These are phyloP conservation scores for Apiotrichum akiyoshidainum DNA, from an alignment of 1,284 basidiomycete genomes.

Conservation along the genomic window DNA sequence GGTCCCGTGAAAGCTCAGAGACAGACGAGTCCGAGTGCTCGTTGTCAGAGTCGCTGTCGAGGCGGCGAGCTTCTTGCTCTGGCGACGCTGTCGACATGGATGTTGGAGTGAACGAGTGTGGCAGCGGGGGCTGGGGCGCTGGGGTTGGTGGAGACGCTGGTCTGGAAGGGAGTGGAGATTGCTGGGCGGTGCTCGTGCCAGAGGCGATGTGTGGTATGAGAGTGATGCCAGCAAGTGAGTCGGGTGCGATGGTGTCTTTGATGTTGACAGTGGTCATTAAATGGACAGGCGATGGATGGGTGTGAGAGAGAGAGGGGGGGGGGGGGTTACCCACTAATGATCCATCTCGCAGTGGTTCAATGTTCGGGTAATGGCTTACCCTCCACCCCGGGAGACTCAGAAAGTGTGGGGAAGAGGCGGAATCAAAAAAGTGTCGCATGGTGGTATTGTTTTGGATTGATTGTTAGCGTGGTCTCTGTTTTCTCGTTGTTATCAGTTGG, in stretches of 20 bases:
- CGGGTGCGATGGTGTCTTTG: neutral
- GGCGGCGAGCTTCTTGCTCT: neutral
- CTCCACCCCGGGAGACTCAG: neutral
- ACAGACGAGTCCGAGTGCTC: neutral
- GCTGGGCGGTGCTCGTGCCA: neutral
- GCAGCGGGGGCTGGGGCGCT: neutral
- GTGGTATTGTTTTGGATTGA: neutral
- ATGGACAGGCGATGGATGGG: neutral
- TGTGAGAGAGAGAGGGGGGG: neutral
- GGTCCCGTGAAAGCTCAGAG: neutral
- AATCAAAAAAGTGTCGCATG: too few species aligned
- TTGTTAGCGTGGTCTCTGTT: neutral
- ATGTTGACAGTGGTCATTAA: neutral
- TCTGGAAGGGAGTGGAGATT: neutral
- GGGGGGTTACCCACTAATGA: neutral
- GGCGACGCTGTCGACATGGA: neutral
- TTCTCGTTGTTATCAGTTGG: neutral
- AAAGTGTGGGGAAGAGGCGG: slow-evolving; percentile 3
- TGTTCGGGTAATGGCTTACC: neutral
- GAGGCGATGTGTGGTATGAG: slow-evolving; percentile 2
- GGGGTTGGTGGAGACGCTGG: neutral
- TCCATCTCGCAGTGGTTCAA: neutral
- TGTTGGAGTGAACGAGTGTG: neutral
- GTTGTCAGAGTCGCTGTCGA: neutral
- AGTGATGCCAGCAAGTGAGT: neutral